Evolutionary conservation across 2,329 filamentous ascomycete genomes (phyloP).

Genomic region (Microsporum audouinii): DNA sequence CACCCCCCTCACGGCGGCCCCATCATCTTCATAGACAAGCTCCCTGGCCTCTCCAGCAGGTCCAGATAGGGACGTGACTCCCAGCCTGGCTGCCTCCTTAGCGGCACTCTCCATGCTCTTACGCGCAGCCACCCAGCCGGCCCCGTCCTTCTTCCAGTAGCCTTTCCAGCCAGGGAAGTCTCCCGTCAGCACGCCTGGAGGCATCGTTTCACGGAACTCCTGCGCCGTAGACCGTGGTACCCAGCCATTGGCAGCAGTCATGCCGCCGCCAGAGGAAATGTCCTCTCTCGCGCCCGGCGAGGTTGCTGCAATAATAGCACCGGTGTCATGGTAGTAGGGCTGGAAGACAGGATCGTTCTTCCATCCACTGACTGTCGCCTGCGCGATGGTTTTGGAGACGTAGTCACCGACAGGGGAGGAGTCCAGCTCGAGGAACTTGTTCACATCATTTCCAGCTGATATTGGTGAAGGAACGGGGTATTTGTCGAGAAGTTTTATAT

Average conservation of each 20-base stretch:
- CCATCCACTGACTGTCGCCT: neutral
- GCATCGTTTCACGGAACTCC: neutral
- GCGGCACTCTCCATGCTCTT: neutral
- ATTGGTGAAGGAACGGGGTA: slow-evolving; percentile 22
- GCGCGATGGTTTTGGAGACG: neutral
- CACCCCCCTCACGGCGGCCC: slow-evolving; percentile 33
- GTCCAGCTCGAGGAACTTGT: neutral
- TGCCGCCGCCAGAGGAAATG: neutral
- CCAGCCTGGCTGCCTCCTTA: slow-evolving; percentile 15
- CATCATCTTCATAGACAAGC: slow-evolving; percentile 27
- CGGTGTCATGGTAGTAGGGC: neutral
- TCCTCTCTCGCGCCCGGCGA: neutral
- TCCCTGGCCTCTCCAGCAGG: slow-evolving; percentile 28
- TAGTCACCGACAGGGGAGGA: neutral
- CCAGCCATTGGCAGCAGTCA: neutral
- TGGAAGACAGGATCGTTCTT: neutral
- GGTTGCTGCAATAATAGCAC: neutral
- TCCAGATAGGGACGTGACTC: slow-evolving; percentile 39
- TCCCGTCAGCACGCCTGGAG: neutral
- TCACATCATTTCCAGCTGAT: neutral
- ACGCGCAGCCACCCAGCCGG: neutral
- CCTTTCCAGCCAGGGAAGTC: neutral
- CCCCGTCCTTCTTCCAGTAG: neutral
- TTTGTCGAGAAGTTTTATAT: slow-evolving; percentile 41
- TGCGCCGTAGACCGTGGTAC: neutral